Evolutionary conservation across 164 flowering plant species (phyloP), one percentile per base, ranked within the genome.

Genomic region (Dillenia suffruticosa): DNA sequence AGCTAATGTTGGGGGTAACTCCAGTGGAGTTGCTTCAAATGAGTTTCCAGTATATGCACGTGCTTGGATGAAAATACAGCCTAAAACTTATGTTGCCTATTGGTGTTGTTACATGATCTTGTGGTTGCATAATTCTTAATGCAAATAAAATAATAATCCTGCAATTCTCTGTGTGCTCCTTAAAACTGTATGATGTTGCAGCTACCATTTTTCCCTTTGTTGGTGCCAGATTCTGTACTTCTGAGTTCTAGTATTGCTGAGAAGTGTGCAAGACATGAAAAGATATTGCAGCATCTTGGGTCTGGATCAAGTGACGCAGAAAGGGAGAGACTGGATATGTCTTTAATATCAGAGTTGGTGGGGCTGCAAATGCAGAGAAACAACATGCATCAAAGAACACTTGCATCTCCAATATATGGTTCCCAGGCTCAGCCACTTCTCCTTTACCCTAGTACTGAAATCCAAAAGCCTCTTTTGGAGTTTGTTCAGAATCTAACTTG

Each of bases 241-340:
- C 74, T 89, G 15, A 76, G 85, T 77, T 66, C 61, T 71, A 82
- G 84, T 26, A 82, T 84, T 51, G 83, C 84, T 40, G 83, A 84
- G 65, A 73, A 78, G 50, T 82, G 76, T 68, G 55, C 66, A 22
- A 76, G 79, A 51, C 84, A 70, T 44, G 87, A 86, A 62, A 77
- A 77, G 66, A 63, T 85, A 46, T 15, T 81, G 74, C 75, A 79
- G 65, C 76, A 81, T 68, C 78, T 86, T 24, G 61, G 48, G 61
- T 81, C 88, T 5, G 71, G 78, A 61, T 74, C 82, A 57, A 64
- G 61, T 66, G 80, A 74, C 58, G 66, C 67, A 51, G 80, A 77
- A 54, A 67, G 45, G 52, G 66, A 59, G 46, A 82, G 58, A 52
- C 46, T 81, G 9, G 74, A 85, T 68, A 15, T 76, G 63, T 71